Evolutionary conservation across 768 basidiomycete genomes (phyloP), one percentile per base, ranked within the genome.

Genomic region (Rhodosporidiobolus sp.): DNA sequence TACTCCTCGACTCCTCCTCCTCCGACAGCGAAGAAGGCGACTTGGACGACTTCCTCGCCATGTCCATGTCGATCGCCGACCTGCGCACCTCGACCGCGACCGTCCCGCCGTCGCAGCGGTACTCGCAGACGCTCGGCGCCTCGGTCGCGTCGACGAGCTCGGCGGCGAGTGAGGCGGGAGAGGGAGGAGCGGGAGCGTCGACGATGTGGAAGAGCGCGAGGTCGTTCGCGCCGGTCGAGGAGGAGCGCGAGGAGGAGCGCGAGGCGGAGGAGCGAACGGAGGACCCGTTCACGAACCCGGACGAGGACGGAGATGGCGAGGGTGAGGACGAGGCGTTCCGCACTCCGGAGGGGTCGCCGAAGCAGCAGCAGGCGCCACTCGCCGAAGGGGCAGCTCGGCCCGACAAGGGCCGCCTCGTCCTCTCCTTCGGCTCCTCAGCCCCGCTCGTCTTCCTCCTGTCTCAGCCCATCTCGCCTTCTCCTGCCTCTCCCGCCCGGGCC

Each of bases 41-140:
- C 54, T 64, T 61, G 34, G 58, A 69, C 53, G 67, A 71, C 49
- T 49, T 75, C 43, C 57, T 72, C 52, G 62, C 66, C 30, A 71
- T 75, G 62, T 72, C 70, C 11, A 63, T 63, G 22, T 62, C 63
- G 7, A 72, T 75, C 7, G 67, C 67, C 35, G 74, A 75, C 59
- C 56, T 75, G 32, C 74, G 74, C 34, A 59, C 59, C 4, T 66
- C 63, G n/a, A 35, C 48, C 35, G 20, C 52, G 35, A 35, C 65
- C 5, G 24, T 45, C 26, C 28, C 48, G 12, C 22, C n/a, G n/a
- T n/a, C n/a, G n/a, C n/a, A n/a, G n/a, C n/a, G n/a, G n/a, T n/a
- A 16, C 4, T 61, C 59, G 12, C 17, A 56, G 34, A 8, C 54
- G 20, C 46, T 52, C 28, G 34, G 49, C 67, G 58, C 59, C 59